Conservation (phyloP, 2,329 filamentous ascomycete species). For the Aschersonia sp. region DNA sequence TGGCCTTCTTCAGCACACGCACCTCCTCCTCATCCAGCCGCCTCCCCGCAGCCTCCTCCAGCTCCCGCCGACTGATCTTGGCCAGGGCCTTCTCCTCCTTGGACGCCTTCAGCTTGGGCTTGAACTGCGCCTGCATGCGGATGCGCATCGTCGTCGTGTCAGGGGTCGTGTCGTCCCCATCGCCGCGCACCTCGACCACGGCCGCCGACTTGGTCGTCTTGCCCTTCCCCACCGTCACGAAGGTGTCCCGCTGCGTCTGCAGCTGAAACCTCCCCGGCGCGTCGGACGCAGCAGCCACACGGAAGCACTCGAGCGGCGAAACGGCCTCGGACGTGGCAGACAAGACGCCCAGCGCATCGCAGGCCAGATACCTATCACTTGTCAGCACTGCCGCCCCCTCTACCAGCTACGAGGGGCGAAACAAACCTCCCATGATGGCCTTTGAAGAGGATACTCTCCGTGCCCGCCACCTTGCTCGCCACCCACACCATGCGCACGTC, state of each 20-base stretch:
- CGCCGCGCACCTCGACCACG: constrained; percentile 57
- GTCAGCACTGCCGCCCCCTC: neutral
- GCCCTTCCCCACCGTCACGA: constrained; percentile 39
- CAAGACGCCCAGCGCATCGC: constrained; percentile 69
- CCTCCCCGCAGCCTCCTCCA: constrained; percentile 69
- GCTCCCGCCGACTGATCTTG: constrained; percentile 73
- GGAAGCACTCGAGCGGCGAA: constrained; percentile 70
- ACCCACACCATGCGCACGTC: constrained; percentile 96
- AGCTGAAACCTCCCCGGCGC: constrained; percentile 60
- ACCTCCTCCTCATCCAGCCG: constrained; percentile 76
- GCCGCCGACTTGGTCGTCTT: constrained; percentile 26
- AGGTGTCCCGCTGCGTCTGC: constrained; percentile 59
- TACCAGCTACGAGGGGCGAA: neutral
- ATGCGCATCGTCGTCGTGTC: constrained; percentile 64
- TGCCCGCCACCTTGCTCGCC: constrained; percentile 69
- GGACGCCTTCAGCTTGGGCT: constrained; percentile 62
- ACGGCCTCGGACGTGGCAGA: constrained; percentile 70
- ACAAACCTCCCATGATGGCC: constrained; percentile 69
- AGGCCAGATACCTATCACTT: constrained; percentile 59
- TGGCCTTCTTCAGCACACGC: constrained; percentile 64
- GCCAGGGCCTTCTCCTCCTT: constrained; percentile 75
- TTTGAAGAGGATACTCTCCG: constrained; percentile 73
- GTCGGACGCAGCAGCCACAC: constrained; percentile 47
- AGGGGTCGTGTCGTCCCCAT: constrained; percentile 53
- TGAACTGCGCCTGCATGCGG: constrained; percentile 91